phyloP scores from a whole-genome alignment of 768 basidiomycete species.

The Phaeotremella skinneri region DNA sequence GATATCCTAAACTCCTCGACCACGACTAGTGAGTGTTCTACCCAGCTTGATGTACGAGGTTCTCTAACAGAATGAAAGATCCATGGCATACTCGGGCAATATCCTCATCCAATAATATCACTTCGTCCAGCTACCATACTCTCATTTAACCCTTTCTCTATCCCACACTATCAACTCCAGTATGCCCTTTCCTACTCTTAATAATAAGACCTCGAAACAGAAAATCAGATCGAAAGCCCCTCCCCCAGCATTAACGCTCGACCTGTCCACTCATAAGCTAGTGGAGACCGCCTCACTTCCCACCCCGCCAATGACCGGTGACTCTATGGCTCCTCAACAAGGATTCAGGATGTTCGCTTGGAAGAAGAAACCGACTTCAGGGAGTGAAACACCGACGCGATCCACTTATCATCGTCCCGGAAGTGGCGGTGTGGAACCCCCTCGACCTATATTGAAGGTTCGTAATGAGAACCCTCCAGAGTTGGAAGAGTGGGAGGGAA shows the following conservation, averaged over 20 bases:
- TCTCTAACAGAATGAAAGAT: not conserved
- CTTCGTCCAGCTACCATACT: not conserved
- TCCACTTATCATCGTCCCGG: too few relatives aligned
- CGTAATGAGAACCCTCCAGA: conserved; percentile 3
- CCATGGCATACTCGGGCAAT: not conserved
- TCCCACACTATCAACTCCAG: not conserved
- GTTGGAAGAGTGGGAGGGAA: not conserved
- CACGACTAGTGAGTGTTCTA: not conserved
- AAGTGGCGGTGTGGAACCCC: too few relatives aligned
- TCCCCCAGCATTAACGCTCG: conserved; percentile 9
- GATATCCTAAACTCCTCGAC: too few relatives aligned
- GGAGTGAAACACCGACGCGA: not conserved
- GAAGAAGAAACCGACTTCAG: conserved; percentile 18
- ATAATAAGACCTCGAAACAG: conserved; percentile 16
- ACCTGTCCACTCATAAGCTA: conserved; percentile 10
- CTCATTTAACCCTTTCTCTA: not conserved
- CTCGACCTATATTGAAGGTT: not conserved
- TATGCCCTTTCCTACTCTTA: conserved; percentile 12
- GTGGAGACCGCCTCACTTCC: conserved; percentile 1
- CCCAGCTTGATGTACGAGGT: not conserved
- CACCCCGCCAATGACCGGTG: conserved; percentile 4
- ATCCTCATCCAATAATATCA: not conserved
- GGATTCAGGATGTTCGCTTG: conserved; percentile 30
- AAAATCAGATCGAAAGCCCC: conserved; percentile 13
- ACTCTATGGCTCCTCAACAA: not conserved